Evolutionary conservation across 2,329 filamentous ascomycete species (phyloP), one percentile per base, ranked within the genome.

Genomic region (Neofusicoccum parvum): DNA sequence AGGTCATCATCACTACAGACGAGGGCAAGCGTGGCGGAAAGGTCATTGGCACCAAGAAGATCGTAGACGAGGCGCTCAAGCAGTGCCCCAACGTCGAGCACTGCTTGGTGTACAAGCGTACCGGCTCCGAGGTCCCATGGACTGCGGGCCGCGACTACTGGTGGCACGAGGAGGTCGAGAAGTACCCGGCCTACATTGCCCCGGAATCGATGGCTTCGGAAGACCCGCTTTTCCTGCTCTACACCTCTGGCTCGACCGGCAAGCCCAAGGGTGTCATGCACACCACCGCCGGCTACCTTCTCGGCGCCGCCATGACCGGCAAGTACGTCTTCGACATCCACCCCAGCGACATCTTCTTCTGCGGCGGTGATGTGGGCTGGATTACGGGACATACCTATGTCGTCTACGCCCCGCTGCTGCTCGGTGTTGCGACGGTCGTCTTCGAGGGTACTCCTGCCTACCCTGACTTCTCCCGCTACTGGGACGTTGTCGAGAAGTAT

Each of bases 261-360:
- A 98, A 98, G 86, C 95, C 95, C 71, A 99, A 99, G 88, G 95
- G 95, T 80, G 91, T 99, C 65, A 91, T 99, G 92, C 95, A 99
- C 86, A 96, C 93, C 32, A 99, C 94, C 41, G 95, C 85, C 67
- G 95, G 95, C 60, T 99, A 98, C 78, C 86, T 99, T n/a, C 82
- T 98, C 7, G 95, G 95, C 67, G 94, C 94, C 60, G 94, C 95
- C 39, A 86, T 90, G 73, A 99, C 95, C 12, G 94, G 94, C 69
- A 99, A 98, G 82, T 98, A 99, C 79, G 94, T 98, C 68, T 99
- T 99, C 76, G 95, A 99, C 78, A 96, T 99, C 69, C 95, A 99
- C 78, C 90, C 94, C 68, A 88, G 91, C 63, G 95, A 99, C 79
- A 88, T 87, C 69, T 97, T 95, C 86, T 98, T 98, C 86, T 99